Conservation (phyloP, 2,329 filamentous ascomycete species). For the Trichoderma atrobrunneum region DNA sequence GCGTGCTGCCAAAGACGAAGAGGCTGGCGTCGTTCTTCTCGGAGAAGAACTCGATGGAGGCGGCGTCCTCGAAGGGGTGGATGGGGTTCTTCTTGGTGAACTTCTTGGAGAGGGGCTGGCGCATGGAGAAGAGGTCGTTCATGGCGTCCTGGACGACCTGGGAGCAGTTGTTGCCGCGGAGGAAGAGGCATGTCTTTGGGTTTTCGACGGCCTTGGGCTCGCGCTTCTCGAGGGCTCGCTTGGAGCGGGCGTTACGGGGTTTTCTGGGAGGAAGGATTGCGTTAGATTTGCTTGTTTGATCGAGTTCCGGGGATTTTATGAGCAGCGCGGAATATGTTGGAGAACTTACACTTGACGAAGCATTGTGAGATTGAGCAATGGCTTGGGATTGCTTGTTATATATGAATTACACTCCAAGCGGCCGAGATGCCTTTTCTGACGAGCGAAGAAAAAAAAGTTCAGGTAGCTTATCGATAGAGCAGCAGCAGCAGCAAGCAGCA, state of each 20-base stretch:
- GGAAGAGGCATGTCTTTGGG: constrained; percentile 83
- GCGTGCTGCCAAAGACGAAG: constrained; percentile 78
- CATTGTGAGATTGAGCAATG: constrained; percentile 36
- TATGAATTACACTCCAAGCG: neutral
- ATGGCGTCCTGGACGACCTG: constrained; percentile 79
- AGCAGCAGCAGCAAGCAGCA: neutral
- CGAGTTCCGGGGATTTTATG: no score
- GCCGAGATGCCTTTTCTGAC: constrained; percentile 1
- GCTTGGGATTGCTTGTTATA: constrained; percentile 4
- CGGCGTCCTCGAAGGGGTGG: constrained; percentile 87
- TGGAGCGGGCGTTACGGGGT: constrained; percentile 76
- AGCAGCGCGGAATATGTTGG: no score
- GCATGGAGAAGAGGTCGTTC: constrained; percentile 79
- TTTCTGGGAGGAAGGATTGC: constrained; percentile 40
- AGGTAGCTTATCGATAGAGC: constrained; percentile 37
- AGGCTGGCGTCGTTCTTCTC: constrained; percentile 93
- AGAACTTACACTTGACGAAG: constrained; percentile 48
- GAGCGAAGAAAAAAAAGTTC: constrained; percentile 25
- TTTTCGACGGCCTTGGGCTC: constrained; percentile 88
- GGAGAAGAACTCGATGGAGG: constrained; percentile 89
- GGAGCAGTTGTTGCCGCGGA: constrained; percentile 82
- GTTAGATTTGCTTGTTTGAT: neutral
- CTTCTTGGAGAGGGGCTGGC: constrained; percentile 79
- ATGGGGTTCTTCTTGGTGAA: constrained; percentile 97
- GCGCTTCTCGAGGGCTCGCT: constrained; percentile 89